Base-by-base conservation (phyloP, 352 stramenopile species). In the Phytophthora meadii region DNA sequence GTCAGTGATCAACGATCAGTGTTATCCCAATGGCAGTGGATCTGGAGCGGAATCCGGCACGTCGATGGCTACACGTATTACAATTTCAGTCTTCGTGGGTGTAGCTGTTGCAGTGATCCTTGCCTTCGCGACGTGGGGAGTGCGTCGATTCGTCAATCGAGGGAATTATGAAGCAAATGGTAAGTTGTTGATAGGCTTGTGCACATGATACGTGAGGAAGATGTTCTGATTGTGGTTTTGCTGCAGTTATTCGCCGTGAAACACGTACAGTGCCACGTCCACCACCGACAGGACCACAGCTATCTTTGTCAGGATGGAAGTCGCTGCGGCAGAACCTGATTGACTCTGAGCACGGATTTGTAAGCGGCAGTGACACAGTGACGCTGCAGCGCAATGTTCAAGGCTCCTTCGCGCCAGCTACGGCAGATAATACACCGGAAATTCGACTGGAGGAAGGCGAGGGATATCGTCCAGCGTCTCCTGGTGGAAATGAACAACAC, bases 241-340 rank as follows among this genome's bases (percentile, higher is more conserved):
- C 44, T 56, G 36, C 22, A 64, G 47, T 54, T 37, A 56, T 65
- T 56, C 42, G 41, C n/a, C 52, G 47, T 27, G 48, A 66, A 54
- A 44, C 34, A 4, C 51, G 48, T 17, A 44, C 61, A 24, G 49
- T n/a, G 5, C 59, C 44, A 8, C 48, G 68, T n/a, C 51, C 57
- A 39, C 42, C 37, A 10, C 74, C 65, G 1, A 57, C 54, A 5
- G 77, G 79, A 7, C 77, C 75, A 25, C 72, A 69, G n/a, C 68
- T 88, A 17, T 68, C 61, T 25, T 70, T 88, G 25, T 68, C 56
- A 0, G 79, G 79, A 45, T 88, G 79, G 79, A 82, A 70, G 40
- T 82, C 79, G 24, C 74, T 86, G 54, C 72, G 73, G 8, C 74
- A 86, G 63, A 84, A 86, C 28, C 79, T 88, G 22, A 88, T 88